A percentile compares a stretch with the other conserved stretches of the same genome.
phyloP scores from a whole-genome alignment of 2,329 filamentous ascomycete species.

The Thielaviopsis musarum region DNA sequence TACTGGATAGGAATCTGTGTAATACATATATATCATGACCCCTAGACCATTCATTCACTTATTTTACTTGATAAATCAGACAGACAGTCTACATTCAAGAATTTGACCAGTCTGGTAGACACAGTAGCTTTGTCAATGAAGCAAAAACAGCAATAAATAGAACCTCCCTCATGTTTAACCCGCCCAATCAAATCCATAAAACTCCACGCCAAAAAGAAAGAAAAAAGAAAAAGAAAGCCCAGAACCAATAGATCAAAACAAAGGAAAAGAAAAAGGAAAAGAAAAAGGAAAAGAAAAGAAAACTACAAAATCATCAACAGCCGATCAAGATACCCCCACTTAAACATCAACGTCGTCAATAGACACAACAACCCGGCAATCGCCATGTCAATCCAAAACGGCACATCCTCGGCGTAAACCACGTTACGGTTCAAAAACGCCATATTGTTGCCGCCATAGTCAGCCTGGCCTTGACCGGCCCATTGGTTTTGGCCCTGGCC shows the following conservation, averaged over 20 bases:
- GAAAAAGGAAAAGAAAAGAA: not conserved
- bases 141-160: too few relatives aligned
- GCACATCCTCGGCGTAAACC: slow-evolving; percentile 31
- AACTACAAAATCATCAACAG: not conserved
- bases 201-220: too few relatives aligned
- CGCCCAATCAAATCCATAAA: too few relatives aligned
- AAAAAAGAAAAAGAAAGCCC: not conserved
- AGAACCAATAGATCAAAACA: not conserved
- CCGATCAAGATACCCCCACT: slow-evolving; percentile 15
- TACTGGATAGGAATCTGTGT: too few relatives aligned
- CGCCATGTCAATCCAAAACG: slow-evolving; percentile 63
- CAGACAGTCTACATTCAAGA: too few relatives aligned
- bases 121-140: too few relatives aligned
- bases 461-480: not conserved
- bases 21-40: too few relatives aligned
- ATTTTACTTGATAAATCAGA: too few relatives aligned
- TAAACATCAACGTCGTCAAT: slow-evolving; percentile 52
- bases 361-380: slow-evolving; percentile 58
- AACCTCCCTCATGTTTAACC: too few relatives aligned
- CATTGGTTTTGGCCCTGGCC: not conserved
- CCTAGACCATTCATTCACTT: too few relatives aligned
- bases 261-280: too few relatives aligned
- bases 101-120: too few relatives aligned
- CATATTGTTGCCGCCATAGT: not conserved
- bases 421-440: slow-evolving; percentile 12